Conservation (phyloP, 768 basidiomycete genomes). For the Leccinum incarnatum region DNA sequence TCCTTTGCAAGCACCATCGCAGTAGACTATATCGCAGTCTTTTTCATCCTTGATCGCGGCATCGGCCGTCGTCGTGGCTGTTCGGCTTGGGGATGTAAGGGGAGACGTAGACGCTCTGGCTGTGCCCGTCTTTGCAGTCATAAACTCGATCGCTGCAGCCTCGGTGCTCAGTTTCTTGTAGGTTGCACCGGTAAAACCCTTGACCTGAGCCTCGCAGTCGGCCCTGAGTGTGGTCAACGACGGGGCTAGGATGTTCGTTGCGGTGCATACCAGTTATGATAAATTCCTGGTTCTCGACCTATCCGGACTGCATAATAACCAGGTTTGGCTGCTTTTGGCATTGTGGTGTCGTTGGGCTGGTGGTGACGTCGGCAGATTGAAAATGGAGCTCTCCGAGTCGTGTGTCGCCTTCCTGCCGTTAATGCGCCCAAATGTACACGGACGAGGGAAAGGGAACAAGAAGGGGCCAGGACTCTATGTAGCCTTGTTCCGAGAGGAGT, state of each 20-base stretch:
- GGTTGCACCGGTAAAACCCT: constrained; percentile 56
- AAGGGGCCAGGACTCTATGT: not conserved
- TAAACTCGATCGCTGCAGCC: constrained; percentile 59
- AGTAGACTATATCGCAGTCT: constrained; percentile 61
- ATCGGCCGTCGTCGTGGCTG: not conserved
- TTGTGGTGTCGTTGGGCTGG: constrained; percentile 6
- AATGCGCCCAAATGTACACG: not conserved
- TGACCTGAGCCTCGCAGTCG: constrained; percentile 68
- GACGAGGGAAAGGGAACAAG: not conserved
- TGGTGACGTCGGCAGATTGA: not conserved
- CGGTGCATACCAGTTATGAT: constrained; percentile 59
- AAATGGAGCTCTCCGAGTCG: not conserved
- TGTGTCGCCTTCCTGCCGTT: not conserved
- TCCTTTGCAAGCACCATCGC: constrained; percentile 82
- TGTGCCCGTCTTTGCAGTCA: constrained; percentile 32
- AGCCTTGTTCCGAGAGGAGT: constrained; percentile 17
- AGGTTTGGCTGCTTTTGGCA: constrained; percentile 42
- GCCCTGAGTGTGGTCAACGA: constrained; percentile 44
- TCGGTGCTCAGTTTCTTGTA: constrained; percentile 66
- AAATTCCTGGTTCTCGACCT: constrained; percentile 68
- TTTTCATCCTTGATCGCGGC: constrained; percentile 24
- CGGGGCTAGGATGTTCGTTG: constrained; percentile 31
- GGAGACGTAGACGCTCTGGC: constrained; percentile 11
- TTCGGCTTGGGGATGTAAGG: constrained; percentile 30
- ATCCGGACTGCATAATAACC: constrained; percentile 70